Evolutionary conservation across 2,329 filamentous ascomycete genomes (phyloP).

Genomic region (Aspergillus uvarum): DNA sequence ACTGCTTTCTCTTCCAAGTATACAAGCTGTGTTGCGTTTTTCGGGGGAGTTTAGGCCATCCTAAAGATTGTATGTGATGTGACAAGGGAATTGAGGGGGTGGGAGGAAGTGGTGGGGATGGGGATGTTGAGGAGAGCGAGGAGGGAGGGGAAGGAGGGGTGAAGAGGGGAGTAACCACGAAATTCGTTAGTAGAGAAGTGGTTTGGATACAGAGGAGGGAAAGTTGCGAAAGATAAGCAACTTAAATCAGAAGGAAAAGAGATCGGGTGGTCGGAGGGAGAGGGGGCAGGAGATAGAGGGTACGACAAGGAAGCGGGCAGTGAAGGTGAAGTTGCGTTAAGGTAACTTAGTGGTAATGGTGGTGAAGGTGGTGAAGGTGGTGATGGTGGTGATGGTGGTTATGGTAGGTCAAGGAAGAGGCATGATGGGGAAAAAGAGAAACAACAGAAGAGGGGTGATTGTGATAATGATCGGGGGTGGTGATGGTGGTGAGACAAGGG

Average conservation of each 20-base stretch:
- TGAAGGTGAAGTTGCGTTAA: background rate
- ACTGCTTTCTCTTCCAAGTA: constrained; percentile 9
- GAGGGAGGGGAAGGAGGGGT: background rate
- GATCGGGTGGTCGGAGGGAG: background rate
- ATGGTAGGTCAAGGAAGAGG: constrained; percentile 1
- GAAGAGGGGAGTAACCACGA: background rate
- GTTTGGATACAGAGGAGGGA: background rate
- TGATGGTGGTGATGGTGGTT: background rate
- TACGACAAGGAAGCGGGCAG: background rate
- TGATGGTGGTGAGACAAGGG: background rate
- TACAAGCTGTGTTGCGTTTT: constrained; percentile 7
- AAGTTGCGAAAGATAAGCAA: constrained; percentile 7
- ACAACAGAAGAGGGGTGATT: constrained; percentile 3
- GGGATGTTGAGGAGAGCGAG: background rate
- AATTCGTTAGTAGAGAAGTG: constrained; percentile 2
- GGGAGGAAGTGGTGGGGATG: background rate
- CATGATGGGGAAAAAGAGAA: constrained; percentile 7
- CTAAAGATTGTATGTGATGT: background rate
- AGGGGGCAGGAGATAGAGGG: background rate
- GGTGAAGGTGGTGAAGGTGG: background rate
- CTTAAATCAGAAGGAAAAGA: background rate
- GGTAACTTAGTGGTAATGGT: background rate
- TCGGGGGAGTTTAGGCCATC: background rate
- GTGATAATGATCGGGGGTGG: background rate
- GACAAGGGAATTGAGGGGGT: background rate